Percentiles rank a stretch among this genome's conserved stretches.
Conservation (phyloP, 1,284 basidiomycete genomes). For the Irpex rosettiformis region DNA sequence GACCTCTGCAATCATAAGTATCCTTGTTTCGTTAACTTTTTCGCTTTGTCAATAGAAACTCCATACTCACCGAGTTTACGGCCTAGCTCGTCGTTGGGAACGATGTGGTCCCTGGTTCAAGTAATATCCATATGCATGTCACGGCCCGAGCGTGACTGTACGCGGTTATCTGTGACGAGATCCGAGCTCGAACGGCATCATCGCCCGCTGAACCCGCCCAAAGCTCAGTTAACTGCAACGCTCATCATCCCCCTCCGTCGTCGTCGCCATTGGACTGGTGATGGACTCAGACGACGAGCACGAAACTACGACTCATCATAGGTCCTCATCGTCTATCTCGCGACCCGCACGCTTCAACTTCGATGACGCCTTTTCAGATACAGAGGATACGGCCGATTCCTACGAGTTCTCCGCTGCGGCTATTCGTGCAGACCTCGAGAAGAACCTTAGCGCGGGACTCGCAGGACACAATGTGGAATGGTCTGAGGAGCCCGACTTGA, state of each 20-base stretch:
- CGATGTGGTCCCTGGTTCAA: not conserved
- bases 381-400: constrained; percentile 43
- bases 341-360: constrained; percentile 35
- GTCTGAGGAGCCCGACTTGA: constrained; percentile 18
- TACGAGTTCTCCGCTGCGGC: constrained; percentile 54
- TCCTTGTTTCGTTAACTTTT: constrained; percentile 13
- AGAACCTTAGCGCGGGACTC: constrained; percentile 30
- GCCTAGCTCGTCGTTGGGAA: not conserved
- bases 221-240: not conserved
- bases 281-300: constrained; percentile 16
- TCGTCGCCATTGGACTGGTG: constrained; percentile 6
- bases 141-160: not conserved
- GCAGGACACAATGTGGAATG: constrained; percentile 13
- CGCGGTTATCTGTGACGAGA: not conserved
- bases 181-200: not conserved
- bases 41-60: not conserved
- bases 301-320: constrained; percentile 4
- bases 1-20: constrained; percentile 77
- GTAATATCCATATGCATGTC: not conserved
- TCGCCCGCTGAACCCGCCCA: not conserved
- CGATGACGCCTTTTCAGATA: constrained; percentile 68
- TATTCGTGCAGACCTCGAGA: constrained; percentile 58
- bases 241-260: not conserved
- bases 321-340: constrained; percentile 3
- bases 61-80: constrained; percentile 4